Conservation (phyloP, 1,284 basidiomycete genomes). For the Cerrena zonata region DNA sequence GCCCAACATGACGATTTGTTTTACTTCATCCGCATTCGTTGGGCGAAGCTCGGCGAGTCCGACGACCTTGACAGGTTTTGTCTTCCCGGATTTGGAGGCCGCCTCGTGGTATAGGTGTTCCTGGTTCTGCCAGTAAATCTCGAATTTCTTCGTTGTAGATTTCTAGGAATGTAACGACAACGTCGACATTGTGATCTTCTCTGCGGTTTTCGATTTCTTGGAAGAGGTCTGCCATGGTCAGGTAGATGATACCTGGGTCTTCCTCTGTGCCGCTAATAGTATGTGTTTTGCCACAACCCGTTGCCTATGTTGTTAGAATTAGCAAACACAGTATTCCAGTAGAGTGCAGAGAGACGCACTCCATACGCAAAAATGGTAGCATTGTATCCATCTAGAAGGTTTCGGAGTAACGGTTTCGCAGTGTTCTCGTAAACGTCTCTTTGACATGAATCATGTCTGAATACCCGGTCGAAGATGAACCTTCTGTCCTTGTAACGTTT, state of each 20-base stretch:
- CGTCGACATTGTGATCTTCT: slow-evolving; percentile 78
- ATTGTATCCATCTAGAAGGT: slow-evolving; percentile 89
- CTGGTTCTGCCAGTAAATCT: slow-evolving; percentile 80
- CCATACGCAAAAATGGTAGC: slow-evolving; percentile 97
- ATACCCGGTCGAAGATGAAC: slow-evolving; percentile 93
- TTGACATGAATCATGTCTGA: slow-evolving; percentile 74
- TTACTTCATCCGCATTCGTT: slow-evolving; percentile 81
- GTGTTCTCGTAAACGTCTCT: slow-evolving; percentile 83
- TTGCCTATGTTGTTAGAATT: slow-evolving; percentile 73
- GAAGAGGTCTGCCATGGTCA: slow-evolving; percentile 95
- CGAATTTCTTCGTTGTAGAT: slow-evolving; percentile 98
- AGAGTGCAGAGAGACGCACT: slow-evolving; percentile 46
- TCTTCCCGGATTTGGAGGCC: slow-evolving; percentile 91
- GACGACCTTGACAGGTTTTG: slow-evolving; percentile 83
- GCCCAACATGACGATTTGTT: slow-evolving; percentile 83
- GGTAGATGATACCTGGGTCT: slow-evolving; percentile 89
- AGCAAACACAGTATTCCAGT: slow-evolving; percentile 3
- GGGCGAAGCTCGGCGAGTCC: slow-evolving; percentile 79
- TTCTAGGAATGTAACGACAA: slow-evolving; percentile 90
- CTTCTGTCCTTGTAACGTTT: slow-evolving; percentile 89
- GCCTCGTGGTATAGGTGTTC: slow-evolving; percentile 61
- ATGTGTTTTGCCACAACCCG: slow-evolving; percentile 96
- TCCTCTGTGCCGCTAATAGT: slow-evolving; percentile 86
- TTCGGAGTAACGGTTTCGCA: slow-evolving; percentile 74
- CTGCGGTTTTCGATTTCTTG: slow-evolving; percentile 78